These are phyloP conservation scores for Leccinum subrobustum DNA, from an alignment of 1,284 basidiomycete species.

Conservation along the genomic window DNA sequence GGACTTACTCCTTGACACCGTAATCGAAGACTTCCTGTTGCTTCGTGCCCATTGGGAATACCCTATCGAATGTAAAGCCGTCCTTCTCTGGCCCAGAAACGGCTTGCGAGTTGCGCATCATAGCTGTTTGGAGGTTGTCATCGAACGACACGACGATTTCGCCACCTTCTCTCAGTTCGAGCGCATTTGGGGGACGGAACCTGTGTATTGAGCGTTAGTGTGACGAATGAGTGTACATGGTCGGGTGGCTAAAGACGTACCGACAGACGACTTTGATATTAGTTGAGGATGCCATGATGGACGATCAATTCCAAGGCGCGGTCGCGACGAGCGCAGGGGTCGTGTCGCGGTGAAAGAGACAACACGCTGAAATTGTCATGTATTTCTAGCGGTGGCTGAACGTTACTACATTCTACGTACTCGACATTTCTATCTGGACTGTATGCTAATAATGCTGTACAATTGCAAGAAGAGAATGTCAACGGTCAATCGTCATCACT, in stretches of 20 bases:
- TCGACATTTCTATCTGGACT: constrained; percentile 4
- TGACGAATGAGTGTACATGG: constrained; percentile 1
- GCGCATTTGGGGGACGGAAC: constrained; percentile 93
- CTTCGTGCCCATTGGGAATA: constrained; percentile 90
- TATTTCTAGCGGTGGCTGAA: constrained; percentile 34
- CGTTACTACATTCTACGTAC: constrained; percentile 6
- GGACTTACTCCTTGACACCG: constrained; percentile 90
- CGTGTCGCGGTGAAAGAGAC: constrained; percentile 23
- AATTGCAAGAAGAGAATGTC: constrained; percentile 14
- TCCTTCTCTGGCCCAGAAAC: constrained; percentile 79
- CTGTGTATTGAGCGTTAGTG: constrained; percentile 41
- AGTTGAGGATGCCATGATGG: constrained; percentile 68
- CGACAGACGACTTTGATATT: constrained; percentile 96
- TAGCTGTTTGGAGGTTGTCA: constrained; percentile 81
- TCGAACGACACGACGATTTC: constrained; percentile 92
- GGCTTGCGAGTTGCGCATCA: constrained; percentile 69
- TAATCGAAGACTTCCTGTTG: constrained; percentile 98
- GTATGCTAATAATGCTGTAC: constrained; percentile 21
- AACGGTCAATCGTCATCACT: constrained; percentile 42
- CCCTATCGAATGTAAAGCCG: constrained; percentile 97
- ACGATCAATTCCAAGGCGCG: constrained; percentile 23
- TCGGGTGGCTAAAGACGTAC: constrained; percentile 44
- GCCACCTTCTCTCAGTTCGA: constrained; percentile 88
- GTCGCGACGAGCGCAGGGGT: constrained; percentile 16
- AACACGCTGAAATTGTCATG: constrained; percentile 17